Evolutionary conservation across 2,329 filamentous ascomycete species (phyloP), one percentile per base, ranked within the genome.

Genomic region (Ilyonectria mors-panacis): DNA sequence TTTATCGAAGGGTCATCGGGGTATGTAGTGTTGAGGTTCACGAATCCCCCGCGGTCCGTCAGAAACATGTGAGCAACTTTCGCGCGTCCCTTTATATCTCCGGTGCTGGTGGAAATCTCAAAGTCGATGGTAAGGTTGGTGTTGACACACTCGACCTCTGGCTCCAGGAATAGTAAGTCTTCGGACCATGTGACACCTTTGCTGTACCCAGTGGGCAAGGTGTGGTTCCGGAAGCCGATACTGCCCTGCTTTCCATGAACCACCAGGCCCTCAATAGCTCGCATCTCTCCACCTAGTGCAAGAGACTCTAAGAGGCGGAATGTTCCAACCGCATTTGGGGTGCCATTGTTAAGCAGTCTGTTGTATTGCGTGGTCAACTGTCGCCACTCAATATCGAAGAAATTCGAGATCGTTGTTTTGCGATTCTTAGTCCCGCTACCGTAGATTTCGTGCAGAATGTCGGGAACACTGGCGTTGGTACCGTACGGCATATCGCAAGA

Each of bases 81-180:
- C 3, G 37, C 44, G n/a, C 30, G 8, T 5, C 21, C 15, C 9
- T 23, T 7, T 13, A 13, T n/a, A 10, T 42, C 47, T 2, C 44
- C 26, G 19, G 30, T 35, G 17, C 37, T 53, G 1, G 62, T 58
- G 1, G 69, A 65, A 17, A 83, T 75, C 4, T 63, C 70, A 63
- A 81, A 84, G 37, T 84, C 80, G 6, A 86, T 61, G 1, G 82
- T 84, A 1, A 81, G 59, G 66, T 84, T 84, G 1, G 78, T 80
- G 59, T 83, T 75, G 8, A 85, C 81, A 67, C 84, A 85, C n/a
- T 77, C 70, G 1, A 83, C 81, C 47, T 83, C 79, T 0, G 84
- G 84, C 65, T 85, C 80, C 13, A 86, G 68, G 68, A 84, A 86
- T 0, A 86, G 77, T 6, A 86, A 50, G 58, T 86, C 83, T 66